phyloP scores from a whole-genome alignment of 2,329 filamentous ascomycete genomes.

The Penicillium olsonii region DNA sequence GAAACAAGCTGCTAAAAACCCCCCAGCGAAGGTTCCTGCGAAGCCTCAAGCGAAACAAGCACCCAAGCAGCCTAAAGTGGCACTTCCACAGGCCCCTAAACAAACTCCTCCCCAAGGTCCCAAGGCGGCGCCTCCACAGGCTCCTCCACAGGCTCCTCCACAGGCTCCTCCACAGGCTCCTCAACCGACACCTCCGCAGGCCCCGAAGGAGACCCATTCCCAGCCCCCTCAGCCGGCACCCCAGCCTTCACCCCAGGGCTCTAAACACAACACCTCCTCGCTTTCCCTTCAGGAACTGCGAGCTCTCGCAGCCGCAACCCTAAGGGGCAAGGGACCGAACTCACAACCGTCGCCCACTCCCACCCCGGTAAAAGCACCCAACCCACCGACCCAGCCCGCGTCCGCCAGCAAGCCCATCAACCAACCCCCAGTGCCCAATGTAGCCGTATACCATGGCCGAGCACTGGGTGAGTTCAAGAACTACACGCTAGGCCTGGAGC shows the following conservation, averaged over 20 bases:
- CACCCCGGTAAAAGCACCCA: not conserved
- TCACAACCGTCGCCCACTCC: too few species aligned
- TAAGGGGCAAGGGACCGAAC: not conserved
- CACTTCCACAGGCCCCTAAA: too few species aligned
- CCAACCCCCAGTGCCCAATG: conserved; percentile 3
- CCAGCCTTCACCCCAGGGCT: not conserved
- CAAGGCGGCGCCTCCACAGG: too few species aligned
- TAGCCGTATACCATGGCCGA: conserved; percentile 7
- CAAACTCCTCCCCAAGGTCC: too few species aligned
- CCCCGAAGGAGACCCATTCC: too few species aligned
- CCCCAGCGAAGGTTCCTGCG: too few species aligned
- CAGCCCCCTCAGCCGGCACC: not conserved
- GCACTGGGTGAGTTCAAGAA: conserved; percentile 9
- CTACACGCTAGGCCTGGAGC: conserved; percentile 9
- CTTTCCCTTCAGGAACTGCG: conserved; percentile 5
- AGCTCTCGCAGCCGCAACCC: conserved; percentile 8
- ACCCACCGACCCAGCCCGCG: not conserved
- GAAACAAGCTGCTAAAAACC: not conserved
- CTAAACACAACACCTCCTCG: not conserved
- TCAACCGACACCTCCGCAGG: too few species aligned
- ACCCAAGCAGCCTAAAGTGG: too few species aligned
- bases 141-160: too few species aligned
- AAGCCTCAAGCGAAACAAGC: too few species aligned
- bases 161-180: too few species aligned
- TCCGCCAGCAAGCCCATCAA: not conserved